These are phyloP conservation scores for Boletellus deceptivus DNA, from an alignment of 1,284 basidiomycete species.

Conservation along the genomic window DNA sequence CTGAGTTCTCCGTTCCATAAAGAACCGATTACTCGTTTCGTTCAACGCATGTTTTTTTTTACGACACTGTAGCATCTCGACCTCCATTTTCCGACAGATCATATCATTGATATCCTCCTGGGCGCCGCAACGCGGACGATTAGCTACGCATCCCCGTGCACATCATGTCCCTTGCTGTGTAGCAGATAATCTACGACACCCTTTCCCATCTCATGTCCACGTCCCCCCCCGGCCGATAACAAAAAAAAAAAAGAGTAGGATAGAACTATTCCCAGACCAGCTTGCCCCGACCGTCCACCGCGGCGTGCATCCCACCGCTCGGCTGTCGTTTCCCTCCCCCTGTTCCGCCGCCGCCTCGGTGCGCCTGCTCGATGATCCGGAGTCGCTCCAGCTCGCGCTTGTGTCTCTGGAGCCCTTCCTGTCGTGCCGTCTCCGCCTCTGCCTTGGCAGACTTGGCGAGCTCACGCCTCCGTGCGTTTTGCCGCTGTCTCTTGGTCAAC, in stretches of 20 bases:
- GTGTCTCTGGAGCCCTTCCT: conserved; percentile 54
- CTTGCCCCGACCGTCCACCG: conserved; percentile 48
- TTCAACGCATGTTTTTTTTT: conserved; percentile 11
- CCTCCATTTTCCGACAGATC: not conserved
- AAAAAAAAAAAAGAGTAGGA: too few species aligned
- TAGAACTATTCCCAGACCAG: conserved; percentile 53
- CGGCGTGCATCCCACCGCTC: conserved; percentile 57
- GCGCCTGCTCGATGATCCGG: conserved; percentile 52
- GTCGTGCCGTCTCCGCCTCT: conserved; percentile 52
- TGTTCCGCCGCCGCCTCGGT: conserved; percentile 7
- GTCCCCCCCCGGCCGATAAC: too few species aligned
- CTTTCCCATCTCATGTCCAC: too few species aligned
- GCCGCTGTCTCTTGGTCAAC: conserved; percentile 64
- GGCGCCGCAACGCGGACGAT: too few species aligned
- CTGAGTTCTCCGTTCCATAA: conserved; percentile 1
- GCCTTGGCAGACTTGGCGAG: conserved; percentile 55
- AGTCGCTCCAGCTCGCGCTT: conserved; percentile 56
- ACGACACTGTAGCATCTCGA: conserved; percentile 22
- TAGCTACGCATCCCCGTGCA: too few species aligned
- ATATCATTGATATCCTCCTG: too few species aligned
- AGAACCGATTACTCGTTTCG: too few species aligned
- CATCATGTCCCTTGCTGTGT: conserved; percentile 12
- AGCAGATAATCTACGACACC: conserved; percentile 23
- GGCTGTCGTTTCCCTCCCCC: conserved; percentile 26
- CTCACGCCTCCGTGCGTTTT: conserved; percentile 62